phyloP scores from a whole-genome alignment of 371 early-diverging fungal species.

The Polyrhizophydium stewartii region DNA sequence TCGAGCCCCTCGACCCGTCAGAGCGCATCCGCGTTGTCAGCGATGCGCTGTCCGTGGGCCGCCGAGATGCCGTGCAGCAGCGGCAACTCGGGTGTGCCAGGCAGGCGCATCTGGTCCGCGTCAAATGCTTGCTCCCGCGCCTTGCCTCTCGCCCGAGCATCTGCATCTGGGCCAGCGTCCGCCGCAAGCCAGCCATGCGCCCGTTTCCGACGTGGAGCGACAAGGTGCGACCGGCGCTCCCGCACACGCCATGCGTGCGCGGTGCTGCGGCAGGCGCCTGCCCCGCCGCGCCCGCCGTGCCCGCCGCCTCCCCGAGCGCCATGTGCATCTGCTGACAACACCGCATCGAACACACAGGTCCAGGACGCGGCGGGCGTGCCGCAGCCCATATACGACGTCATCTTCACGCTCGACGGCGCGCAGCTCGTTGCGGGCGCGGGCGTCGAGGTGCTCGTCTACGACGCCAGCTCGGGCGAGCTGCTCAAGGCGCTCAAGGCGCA shows the following conservation, averaged over 20 bases:
- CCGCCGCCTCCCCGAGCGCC: neutral
- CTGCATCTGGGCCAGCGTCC: neutral
- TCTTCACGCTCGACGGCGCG: conserved; percentile 39
- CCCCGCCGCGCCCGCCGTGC: neutral
- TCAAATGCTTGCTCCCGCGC: neutral
- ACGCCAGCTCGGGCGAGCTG: conserved; percentile 39
- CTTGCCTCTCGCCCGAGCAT: neutral
- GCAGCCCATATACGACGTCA: conserved; percentile 45
- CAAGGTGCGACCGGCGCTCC: neutral
- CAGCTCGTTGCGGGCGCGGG: conserved; percentile 44
- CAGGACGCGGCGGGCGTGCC: conserved; percentile 31
- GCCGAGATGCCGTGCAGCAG: no score
- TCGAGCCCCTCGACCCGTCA: no score
- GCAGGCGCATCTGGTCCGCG: neutral
- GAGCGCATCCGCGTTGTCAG: no score
- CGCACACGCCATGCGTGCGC: neutral
- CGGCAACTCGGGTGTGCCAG: no score
- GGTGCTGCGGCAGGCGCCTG: neutral
- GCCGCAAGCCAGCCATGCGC: neutral
- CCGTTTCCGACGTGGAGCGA: neutral
- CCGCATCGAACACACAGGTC: conserved; percentile 10
- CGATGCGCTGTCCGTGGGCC: no score
- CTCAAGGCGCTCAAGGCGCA: conserved; percentile 44
- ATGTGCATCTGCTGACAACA: neutral
- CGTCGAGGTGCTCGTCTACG: conserved; percentile 44